A percentile compares a stretch with the other conserved stretches of the same genome.
Conservation (phyloP, 495 filamentous ascomycete species). For the Xylaria intraflava region DNA sequence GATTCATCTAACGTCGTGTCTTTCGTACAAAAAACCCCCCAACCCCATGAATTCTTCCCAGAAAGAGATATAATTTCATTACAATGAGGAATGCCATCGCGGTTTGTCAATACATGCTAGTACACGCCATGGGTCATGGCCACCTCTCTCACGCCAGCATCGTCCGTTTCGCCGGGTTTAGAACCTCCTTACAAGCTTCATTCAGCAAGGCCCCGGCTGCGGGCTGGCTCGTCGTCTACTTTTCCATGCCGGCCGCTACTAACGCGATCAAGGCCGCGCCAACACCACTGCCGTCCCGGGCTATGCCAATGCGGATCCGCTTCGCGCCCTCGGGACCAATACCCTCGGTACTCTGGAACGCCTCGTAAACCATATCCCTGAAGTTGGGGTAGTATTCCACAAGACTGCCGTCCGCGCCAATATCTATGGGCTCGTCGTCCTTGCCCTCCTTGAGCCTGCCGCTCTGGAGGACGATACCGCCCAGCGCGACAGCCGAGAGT, state of each 20-base stretch:
- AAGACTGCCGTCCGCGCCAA: constrained; percentile 84
- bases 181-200: constrained; percentile 16
- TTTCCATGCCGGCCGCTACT: constrained; percentile 52
- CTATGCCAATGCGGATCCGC: constrained; percentile 82
- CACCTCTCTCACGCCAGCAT: constrained; percentile 20
- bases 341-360: constrained; percentile 59
- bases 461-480: constrained; percentile 69
- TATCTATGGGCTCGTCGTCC: constrained; percentile 65
- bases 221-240: constrained; percentile 22
- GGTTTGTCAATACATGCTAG: constrained; percentile 18
- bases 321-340: constrained; percentile 69
- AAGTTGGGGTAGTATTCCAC: constrained; percentile 92
- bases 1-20: too few species aligned
- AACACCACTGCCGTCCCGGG: constrained; percentile 88
- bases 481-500: constrained; percentile 81
- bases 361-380: constrained; percentile 69
- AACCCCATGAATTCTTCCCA: too few species aligned
- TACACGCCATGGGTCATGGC: not conserved
- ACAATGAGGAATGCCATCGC: constrained; percentile 18
- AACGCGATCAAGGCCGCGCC: constrained; percentile 88
- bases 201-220: constrained; percentile 14
- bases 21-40: too few species aligned
- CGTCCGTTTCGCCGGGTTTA: constrained; percentile 18
- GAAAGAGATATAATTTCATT: constrained; percentile 8
- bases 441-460: constrained; percentile 50